phyloP scores from a whole-genome alignment of 345 rosid species.

The Garcia nutans region DNA sequence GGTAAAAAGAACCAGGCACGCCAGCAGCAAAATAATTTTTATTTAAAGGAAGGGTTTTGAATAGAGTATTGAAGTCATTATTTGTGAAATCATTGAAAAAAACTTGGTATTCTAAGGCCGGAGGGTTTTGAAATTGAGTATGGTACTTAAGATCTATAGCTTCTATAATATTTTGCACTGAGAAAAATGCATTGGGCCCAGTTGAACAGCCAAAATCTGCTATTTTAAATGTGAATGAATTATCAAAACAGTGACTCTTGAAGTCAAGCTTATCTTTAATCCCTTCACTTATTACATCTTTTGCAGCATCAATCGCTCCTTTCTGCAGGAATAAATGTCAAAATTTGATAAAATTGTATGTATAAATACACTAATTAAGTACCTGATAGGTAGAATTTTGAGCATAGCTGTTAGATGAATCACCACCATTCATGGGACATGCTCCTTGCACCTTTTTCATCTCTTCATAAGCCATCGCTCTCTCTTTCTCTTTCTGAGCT shows the following conservation, averaged over 20 bases:
- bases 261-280: slow-evolving; percentile 7
- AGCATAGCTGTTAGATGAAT: neutral
- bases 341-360: too few relatives aligned
- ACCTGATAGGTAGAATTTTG: neutral
- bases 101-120: slow-evolving; percentile 14
- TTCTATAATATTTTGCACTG: neutral
- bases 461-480: too few relatives aligned
- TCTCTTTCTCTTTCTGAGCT: too few relatives aligned
- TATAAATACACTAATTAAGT: too few relatives aligned
- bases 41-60: slow-evolving; percentile 18
- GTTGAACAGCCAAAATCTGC: slow-evolving; percentile 9
- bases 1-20: slow-evolving; percentile 39
- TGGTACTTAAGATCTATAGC: neutral
- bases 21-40: slow-evolving; percentile 21
- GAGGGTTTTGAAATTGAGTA: neutral
- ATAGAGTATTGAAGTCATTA: slow-evolving; percentile 45
- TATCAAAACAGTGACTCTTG: neutral
- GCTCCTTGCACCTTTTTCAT: too few relatives aligned
- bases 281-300: neutral
- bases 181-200: neutral
- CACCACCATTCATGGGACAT: neutral
- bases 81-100: slow-evolving; percentile 34
- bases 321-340: neutral
- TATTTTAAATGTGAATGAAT: neutral
- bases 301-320: neutral